These are phyloP conservation scores for Peniophora sp. DNA, from an alignment of 1,284 basidiomycete genomes.

Conservation along the genomic window DNA sequence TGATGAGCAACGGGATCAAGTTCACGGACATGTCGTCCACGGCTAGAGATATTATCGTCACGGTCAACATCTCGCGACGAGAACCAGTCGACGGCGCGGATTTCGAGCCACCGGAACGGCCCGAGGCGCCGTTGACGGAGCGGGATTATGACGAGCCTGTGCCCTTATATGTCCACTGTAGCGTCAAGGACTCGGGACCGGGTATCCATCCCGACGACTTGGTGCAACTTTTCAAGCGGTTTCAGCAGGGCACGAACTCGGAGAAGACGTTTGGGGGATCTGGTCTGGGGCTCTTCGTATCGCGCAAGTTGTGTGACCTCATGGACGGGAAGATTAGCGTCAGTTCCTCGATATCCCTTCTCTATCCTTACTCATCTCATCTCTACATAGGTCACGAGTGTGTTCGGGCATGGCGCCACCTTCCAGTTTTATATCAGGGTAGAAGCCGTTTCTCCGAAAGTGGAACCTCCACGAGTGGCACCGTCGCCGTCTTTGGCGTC, in stretches of 20 bases:
- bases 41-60: neutral
- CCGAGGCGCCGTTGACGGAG: neutral
- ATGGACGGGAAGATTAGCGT: neutral
- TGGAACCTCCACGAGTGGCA: neutral
- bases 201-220: neutral
- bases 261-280: neutral
- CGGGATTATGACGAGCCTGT: neutral
- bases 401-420: neutral
- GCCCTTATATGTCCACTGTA: neutral
- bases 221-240: neutral
- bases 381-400: neutral
- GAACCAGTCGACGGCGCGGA: neutral
- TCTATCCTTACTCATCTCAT: neutral
- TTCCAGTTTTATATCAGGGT: neutral
- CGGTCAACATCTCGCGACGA: neutral
- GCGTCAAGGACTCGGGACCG: neutral
- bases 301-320: conserved; percentile 1
- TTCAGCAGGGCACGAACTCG: conserved; percentile 1
- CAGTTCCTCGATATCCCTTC: neutral
- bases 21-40: neutral
- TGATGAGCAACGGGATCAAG: conserved; percentile 1
- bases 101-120: neutral
- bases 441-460: neutral
- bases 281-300: neutral
- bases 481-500: too few species aligned